These are phyloP conservation scores for Pharus latifolius DNA, from an alignment of 176 grass and related monocot genomes.

Conservation along the genomic window DNA sequence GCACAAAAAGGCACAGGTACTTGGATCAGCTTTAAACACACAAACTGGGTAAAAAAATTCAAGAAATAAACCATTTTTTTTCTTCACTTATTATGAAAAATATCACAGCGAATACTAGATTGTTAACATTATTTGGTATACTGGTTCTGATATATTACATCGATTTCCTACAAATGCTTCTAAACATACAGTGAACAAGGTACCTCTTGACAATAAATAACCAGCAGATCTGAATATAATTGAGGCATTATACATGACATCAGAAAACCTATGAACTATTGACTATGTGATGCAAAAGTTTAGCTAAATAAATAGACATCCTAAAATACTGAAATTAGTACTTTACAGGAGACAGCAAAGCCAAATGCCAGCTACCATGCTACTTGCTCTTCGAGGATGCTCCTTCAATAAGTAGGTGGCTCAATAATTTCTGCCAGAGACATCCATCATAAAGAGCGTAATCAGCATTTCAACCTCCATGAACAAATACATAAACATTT, in stretches of 20 bases:
- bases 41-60: not conserved
- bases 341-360: slow-evolving; percentile 45
- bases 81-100: not conserved
- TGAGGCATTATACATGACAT: slow-evolving; percentile 38
- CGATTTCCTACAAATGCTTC: slow-evolving; percentile 27
- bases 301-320: slow-evolving; percentile 42
- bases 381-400: slow-evolving; percentile 20
- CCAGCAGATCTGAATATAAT: slow-evolving; percentile 28
- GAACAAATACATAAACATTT: slow-evolving; percentile 31
- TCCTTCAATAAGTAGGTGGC: not conserved
- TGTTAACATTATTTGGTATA: slow-evolving; percentile 29
- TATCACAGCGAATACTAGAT: slow-evolving; percentile 13
- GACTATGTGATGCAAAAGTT: slow-evolving; percentile 19
- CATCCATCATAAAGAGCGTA: slow-evolving; percentile 8
- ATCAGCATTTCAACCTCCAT: slow-evolving; percentile 17
- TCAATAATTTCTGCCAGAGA: slow-evolving; percentile 10
- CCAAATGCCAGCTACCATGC: slow-evolving; percentile 30
- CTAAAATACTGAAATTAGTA: slow-evolving; percentile 59
- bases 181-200: slow-evolving; percentile 32
- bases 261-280: slow-evolving; percentile 34
- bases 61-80: not conserved
- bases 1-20: not conserved
- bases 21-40: not conserved
- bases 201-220: slow-evolving; percentile 28
- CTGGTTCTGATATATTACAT: slow-evolving; percentile 35